A percentile compares a stretch with the other conserved stretches of the same genome.
phyloP scores from a whole-genome alignment of 441 rosid genomes.

The Geranium incanum region DNA sequence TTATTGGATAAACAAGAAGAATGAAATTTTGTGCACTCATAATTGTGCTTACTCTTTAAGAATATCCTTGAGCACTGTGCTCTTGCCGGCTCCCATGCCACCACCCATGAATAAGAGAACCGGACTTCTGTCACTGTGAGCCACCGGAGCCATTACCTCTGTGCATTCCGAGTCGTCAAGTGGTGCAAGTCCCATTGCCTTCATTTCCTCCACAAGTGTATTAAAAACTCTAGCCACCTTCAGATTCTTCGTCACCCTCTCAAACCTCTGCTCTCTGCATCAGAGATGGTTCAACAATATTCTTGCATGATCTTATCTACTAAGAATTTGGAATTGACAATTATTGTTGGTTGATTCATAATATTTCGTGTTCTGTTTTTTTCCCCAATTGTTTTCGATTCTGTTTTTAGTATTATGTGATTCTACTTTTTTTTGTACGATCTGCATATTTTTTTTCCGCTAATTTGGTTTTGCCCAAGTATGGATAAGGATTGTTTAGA shows the following conservation, averaged over 20 bases:
- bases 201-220: slow-evolving; percentile 25
- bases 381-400: too few relatives aligned
- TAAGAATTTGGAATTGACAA: neutral
- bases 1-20: neutral
- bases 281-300: neutral
- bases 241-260: slow-evolving; percentile 47
- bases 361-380: too few relatives aligned
- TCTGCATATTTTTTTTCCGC: too few relatives aligned
- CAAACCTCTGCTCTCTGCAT: slow-evolving; percentile 63
- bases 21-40: neutral
- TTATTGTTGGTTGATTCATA: neutral
- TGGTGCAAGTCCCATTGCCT: too few relatives aligned
- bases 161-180: too few relatives aligned
- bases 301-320: neutral
- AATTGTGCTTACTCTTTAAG: slow-evolving; percentile 45
- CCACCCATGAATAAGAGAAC: slow-evolving; percentile 89
- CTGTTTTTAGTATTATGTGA: too few relatives aligned
- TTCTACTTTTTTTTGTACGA: too few relatives aligned
- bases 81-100: slow-evolving; percentile 94
- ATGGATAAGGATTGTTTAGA: too few relatives aligned
- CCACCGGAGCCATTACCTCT: too few relatives aligned
- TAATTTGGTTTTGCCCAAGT: too few relatives aligned
- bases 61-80: slow-evolving; percentile 75
- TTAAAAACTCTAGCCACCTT: slow-evolving; percentile 54
- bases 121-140: slow-evolving; percentile 49